These are phyloP conservation scores for Botrytis aclada DNA, from an alignment of 2,329 filamentous ascomycete species.

Conservation along the genomic window DNA sequence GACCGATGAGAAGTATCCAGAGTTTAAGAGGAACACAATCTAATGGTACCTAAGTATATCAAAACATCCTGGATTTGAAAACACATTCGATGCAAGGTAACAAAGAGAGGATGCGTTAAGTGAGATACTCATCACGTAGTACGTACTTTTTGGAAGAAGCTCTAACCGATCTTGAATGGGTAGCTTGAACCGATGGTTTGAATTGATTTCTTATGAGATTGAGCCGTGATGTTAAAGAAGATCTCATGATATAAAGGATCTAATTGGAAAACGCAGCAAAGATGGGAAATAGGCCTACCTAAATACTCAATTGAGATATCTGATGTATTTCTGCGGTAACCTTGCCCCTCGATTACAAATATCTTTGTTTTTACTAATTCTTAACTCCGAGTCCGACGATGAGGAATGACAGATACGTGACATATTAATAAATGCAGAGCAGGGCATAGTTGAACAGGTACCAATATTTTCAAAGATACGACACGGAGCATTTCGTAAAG, in stretches of 20 bases:
- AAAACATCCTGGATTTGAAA: not conserved
- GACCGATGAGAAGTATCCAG: not conserved
- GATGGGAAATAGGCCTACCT: not conserved
- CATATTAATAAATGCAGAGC: not conserved
- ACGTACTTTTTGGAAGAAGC: not conserved
- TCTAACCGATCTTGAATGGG: not conserved
- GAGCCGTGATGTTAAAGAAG: not conserved
- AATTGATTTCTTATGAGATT: constrained; percentile 5
- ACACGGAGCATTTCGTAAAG: no score
- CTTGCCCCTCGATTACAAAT: not conserved
- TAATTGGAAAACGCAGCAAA: not conserved
- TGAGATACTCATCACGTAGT: constrained; percentile 3
- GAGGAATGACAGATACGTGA: not conserved
- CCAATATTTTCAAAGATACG: not conserved
- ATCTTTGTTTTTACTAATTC: not conserved
- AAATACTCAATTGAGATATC: not conserved
- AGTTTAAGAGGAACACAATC: not conserved
- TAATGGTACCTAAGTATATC: not conserved
- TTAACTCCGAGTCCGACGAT: constrained; percentile 2
- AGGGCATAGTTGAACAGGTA: not conserved
- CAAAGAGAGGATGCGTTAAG: not conserved
- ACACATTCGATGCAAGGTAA: not conserved
- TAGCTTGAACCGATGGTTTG: not conserved
- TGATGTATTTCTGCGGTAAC: not conserved
- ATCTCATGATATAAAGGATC: constrained; percentile 1